Evolutionary conservation across 2,329 filamentous ascomycete species (phyloP).

Genomic region (Xylaria sp.): DNA sequence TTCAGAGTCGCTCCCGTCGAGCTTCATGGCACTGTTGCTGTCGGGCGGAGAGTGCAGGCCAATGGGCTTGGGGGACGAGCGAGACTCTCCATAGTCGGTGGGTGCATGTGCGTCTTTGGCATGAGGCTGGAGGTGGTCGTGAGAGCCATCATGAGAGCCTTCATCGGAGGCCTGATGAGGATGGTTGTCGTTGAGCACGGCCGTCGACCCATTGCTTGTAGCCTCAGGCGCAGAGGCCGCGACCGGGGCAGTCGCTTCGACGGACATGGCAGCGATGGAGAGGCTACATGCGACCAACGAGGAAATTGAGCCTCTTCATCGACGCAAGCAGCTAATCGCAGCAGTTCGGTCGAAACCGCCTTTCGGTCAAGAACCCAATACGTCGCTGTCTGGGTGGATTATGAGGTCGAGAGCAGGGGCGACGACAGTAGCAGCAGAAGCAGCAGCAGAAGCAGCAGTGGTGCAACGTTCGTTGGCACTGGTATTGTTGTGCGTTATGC

Average conservation of each 20-base stretch:
- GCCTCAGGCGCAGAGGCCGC: slow-evolving; percentile 53
- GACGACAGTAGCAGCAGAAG: not conserved
- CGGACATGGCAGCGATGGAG: slow-evolving; percentile 61
- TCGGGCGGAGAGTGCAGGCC: slow-evolving; percentile 73
- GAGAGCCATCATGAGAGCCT: slow-evolving; percentile 19
- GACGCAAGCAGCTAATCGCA: slow-evolving; percentile 30
- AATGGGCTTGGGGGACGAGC: slow-evolving; percentile 55
- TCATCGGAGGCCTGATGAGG: slow-evolving; percentile 44
- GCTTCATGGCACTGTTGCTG: slow-evolving; percentile 69
- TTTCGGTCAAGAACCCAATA: slow-evolving; percentile 21
- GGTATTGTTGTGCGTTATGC: not conserved
- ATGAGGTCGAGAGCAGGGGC: slow-evolving; percentile 21
- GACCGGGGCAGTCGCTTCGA: slow-evolving; percentile 65
- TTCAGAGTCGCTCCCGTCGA: slow-evolving; percentile 70
- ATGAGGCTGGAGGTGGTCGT: slow-evolving; percentile 26
- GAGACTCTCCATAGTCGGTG: slow-evolving; percentile 31
- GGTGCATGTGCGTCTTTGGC: slow-evolving; percentile 27
- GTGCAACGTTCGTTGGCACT: slow-evolving; percentile 34
- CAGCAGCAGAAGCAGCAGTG: not conserved
- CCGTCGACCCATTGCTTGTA: slow-evolving; percentile 44
- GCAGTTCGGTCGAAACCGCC: slow-evolving; percentile 31
- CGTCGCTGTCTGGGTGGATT: slow-evolving; percentile 22
- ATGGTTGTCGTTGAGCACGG: slow-evolving; percentile 39
- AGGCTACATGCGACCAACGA: slow-evolving; percentile 58
- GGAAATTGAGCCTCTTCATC: slow-evolving; percentile 33